Evolutionary conservation across 768 basidiomycete species (phyloP), one percentile per base, ranked within the genome.

Genomic region (Serendipita indica): DNA sequence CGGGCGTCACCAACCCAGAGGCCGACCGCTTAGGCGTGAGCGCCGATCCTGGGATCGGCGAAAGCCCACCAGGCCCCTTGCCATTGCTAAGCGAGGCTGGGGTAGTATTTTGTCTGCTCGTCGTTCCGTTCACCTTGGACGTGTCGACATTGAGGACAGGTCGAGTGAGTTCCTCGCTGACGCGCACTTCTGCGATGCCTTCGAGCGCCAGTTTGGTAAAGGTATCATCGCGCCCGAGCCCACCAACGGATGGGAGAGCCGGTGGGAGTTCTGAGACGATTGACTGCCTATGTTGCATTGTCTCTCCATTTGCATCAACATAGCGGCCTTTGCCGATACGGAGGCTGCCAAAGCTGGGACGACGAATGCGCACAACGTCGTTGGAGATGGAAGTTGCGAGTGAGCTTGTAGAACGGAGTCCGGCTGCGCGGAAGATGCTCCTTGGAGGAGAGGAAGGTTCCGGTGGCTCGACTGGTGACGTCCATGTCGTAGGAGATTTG

Each of bases 261-360:
- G 49, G 49, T 12, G 49, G 49, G n/a, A 54, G 49, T 18, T 54
- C 49, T 18, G 49, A 18, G n/a, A 54, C 32, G 16, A 30, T 33
- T 7, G 49, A 54, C 22, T 54, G 49, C 25, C 49, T 27, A 4
- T 25, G 22, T 18, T 27, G 22, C 7, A 54, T 27, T 20, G 22
- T 13, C 7, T 54, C 49, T 4, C 49, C 49, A 20, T 54, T 20
- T 13, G 25, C 49, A 27, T 54, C 49, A 3, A 54, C 25, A 33
- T 54, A 54, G n/a, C 49, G 49, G n/a, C 49, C 49, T 10, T 28
- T 18, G 49, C 49, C 49, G 49, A 54, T 54, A 16, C 49, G 12
- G 7, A 54, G 32, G 49, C 49, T 54, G 20, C 49, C 49, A 30
- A 54, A 54, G 49, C 49, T 54, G n/a, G 49, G 49, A 10, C 49